phyloP scores from a whole-genome alignment of 257 asterid genomes.

The Jacaranda copaia region DNA sequence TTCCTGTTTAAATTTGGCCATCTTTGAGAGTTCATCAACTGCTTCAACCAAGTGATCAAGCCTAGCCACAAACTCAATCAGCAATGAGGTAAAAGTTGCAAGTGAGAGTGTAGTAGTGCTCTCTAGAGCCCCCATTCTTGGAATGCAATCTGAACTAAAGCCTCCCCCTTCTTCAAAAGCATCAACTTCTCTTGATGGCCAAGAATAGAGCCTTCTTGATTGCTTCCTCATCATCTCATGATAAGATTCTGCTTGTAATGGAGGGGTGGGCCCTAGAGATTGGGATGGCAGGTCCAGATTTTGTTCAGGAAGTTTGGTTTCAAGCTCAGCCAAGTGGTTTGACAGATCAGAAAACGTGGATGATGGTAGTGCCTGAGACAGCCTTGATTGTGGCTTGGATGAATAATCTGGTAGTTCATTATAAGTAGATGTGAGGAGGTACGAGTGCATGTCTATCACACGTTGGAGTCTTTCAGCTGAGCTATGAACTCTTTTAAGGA shows the following conservation, averaged over 20 bases:
- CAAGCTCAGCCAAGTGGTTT: conserved; percentile 36
- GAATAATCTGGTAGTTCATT: conserved; percentile 40
- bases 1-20: conserved; percentile 65
- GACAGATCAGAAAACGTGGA: conserved; percentile 43
- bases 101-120: conserved; percentile 64
- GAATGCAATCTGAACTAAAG: conserved; percentile 40
- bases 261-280: conserved; percentile 25
- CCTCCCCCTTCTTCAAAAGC: conserved; percentile 55
- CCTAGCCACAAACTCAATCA: conserved; percentile 72
- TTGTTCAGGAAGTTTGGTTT: conserved; percentile 31
- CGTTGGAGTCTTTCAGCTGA: conserved; percentile 62
- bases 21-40: conserved; percentile 61
- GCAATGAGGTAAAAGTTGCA: conserved; percentile 68
- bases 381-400: conserved; percentile 38
- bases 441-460: conserved; percentile 62
- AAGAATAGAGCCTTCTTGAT: conserved; percentile 62
- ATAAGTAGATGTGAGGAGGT: conserved; percentile 54
- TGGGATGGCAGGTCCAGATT: conserved; percentile 31
- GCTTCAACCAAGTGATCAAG: conserved; percentile 79
- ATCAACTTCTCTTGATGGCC: conserved; percentile 76
- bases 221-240: conserved; percentile 69
- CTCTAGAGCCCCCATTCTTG: conserved; percentile 59
- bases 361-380: conserved; percentile 42
- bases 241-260: conserved; percentile 43
- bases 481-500: conserved; percentile 56